Conservation (phyloP, 2,329 filamentous ascomycete genomes). For the Tolypocladium paradoxum region DNA sequence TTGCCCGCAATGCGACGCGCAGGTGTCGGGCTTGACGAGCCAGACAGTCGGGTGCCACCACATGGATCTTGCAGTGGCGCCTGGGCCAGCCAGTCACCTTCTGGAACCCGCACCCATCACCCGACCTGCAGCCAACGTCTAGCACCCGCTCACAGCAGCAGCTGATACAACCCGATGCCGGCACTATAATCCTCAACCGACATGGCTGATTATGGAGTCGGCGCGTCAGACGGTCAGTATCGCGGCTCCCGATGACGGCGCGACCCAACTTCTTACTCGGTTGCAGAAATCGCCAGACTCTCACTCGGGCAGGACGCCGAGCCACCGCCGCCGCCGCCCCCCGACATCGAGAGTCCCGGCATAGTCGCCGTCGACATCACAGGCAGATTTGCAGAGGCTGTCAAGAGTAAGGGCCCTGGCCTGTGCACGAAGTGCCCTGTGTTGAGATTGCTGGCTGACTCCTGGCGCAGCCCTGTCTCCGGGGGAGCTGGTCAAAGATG, state of each 20-base stretch:
- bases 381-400: slow-evolving; percentile 40
- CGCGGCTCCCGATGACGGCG: too few species aligned
- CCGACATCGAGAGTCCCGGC: slow-evolving; percentile 33
- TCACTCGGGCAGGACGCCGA: slow-evolving; percentile 25
- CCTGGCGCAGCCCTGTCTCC: slow-evolving; percentile 52
- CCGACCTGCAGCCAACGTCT: background rate
- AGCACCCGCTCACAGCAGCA: background rate
- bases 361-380: slow-evolving; percentile 50
- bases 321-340: slow-evolving; percentile 23
- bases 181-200: slow-evolving; percentile 2
- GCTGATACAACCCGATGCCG: slow-evolving; percentile 3
- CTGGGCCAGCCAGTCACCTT: background rate
- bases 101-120: background rate
- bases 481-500: slow-evolving; percentile 88
- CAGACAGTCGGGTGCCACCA: background rate
- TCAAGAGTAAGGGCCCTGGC: slow-evolving; percentile 32
- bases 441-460: slow-evolving; percentile 12
- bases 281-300: slow-evolving; percentile 29
- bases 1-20: background rate
- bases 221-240: slow-evolving; percentile 23
- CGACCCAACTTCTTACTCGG: slow-evolving; percentile 13
- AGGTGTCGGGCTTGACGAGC: background rate
- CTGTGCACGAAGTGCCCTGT: background rate
- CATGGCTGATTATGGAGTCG: slow-evolving; percentile 25
- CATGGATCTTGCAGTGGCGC: background rate